Evolutionary conservation across 2,329 filamentous ascomycete genomes (phyloP), one percentile per base, ranked within the genome.

Genomic region (Phyllosticta citriasiana): DNA sequence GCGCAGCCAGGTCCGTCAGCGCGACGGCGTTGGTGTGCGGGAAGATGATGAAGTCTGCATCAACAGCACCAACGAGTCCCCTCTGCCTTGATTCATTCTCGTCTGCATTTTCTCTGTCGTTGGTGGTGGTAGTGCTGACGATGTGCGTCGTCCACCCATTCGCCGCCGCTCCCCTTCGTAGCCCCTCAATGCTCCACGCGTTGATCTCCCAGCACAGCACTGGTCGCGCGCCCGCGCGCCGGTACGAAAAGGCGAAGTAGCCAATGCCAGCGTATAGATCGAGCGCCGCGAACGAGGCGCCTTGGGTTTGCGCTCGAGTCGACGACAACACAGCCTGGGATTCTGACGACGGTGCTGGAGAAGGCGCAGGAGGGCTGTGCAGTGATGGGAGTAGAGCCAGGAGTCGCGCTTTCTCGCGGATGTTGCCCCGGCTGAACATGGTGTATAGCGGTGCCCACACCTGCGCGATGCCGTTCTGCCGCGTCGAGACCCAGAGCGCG

Each of bases 191-290:
- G 61, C 73, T 77, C 78, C 78, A 80, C 0, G 73, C 67, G 69
- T 96, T 97, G 54, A 97, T 78, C 74, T 97, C 93, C 88, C 90
- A 97, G 67, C 91, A 89, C 52, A 94, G 77, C 1, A 97, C 87
- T 56, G 82, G 77, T 8, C 68, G 77, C 68, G 92, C 77, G 0
- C 90, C 91, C 19, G 87, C 82, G 63, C 78, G 80, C 6, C 86
- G 82, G 74, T 96, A 97, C 33, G 85, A 88, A 69, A 97, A 96
- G 3, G 88, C 84, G 74, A 97, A 97, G 74, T 97, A 97, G 4
- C 93, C 93, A 65, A 97, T 96, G 0, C 93, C 93, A 0, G 89
- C 90, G 76, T 96, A 97, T 63, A 97, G 77, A 72, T 97, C 93
- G 0, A 95, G 82, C 1, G 74, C 77, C 63, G 30, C 61, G 57